phyloP scores from a whole-genome alignment of 306 rosid genomes.

The Urtica urens region DNA sequence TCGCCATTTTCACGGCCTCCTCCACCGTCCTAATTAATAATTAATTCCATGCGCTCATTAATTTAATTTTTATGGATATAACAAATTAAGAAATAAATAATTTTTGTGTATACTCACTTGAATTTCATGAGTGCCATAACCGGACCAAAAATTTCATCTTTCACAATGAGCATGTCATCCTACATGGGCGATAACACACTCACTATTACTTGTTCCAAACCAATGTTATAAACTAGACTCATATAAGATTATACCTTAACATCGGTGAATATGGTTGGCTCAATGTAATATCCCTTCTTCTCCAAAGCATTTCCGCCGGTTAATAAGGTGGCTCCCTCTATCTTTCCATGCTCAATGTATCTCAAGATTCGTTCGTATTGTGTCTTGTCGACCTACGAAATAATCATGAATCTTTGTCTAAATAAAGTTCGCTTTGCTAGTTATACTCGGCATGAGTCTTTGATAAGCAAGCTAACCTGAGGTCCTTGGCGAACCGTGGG shows the following conservation, averaged over 20 bases:
- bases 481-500: slow-evolving; percentile 73
- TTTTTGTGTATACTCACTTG: slow-evolving; percentile 36
- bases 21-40: slow-evolving; percentile 65
- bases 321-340: slow-evolving; percentile 74
- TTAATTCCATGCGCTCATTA: no score
- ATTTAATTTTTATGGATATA: not conserved
- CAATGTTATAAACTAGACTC: not conserved
- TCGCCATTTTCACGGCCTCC: slow-evolving; percentile 60
- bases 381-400: slow-evolving; percentile 49
- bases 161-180: slow-evolving; percentile 66
- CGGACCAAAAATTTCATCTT: slow-evolving; percentile 91
- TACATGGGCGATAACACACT: not conserved
- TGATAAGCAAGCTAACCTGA: no score
- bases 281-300: slow-evolving; percentile 59
- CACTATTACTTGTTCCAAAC: not conserved
- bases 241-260: slow-evolving; percentile 37
- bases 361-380: slow-evolving; percentile 55
- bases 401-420: not conserved
- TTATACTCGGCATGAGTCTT: not conserved
- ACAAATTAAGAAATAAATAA: not conserved
- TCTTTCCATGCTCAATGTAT: slow-evolving; percentile 76
- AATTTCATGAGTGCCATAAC: slow-evolving; percentile 62
- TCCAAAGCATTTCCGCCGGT: slow-evolving; percentile 73
- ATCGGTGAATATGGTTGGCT: slow-evolving; percentile 73
- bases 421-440: no score